A percentile compares a stretch with the other conserved stretches of the same genome.
Conservation (phyloP, 2,329 filamentous ascomycete species). For the Gyromitra esculenta region DNA sequence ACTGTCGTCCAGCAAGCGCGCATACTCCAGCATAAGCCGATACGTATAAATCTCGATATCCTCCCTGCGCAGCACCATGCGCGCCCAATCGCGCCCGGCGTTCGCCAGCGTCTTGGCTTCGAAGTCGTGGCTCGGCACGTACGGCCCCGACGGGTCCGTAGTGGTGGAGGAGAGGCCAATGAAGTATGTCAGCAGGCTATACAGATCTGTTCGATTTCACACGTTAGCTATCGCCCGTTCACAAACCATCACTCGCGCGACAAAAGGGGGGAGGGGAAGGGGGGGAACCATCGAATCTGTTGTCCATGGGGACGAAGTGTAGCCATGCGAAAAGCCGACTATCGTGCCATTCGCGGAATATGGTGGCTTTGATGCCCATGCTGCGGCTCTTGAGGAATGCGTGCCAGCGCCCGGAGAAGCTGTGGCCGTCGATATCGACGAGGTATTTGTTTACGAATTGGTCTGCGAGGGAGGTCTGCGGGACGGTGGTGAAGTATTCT, state of each 20-base stretch:
- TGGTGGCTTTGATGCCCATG: slow-evolving; percentile 78
- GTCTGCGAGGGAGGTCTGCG: slow-evolving; percentile 60
- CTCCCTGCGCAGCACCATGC: slow-evolving; percentile 73
- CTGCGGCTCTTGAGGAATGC: slow-evolving; percentile 75
- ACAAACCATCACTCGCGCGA: not conserved
- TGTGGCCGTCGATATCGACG: slow-evolving; percentile 80
- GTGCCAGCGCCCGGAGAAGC: slow-evolving; percentile 74
- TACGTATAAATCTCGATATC: slow-evolving; percentile 69
- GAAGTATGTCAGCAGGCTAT: slow-evolving; percentile 54
- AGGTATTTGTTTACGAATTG: slow-evolving; percentile 71
- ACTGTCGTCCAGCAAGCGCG: slow-evolving; percentile 62
- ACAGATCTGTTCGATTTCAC: slow-evolving; percentile 13
- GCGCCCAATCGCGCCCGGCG: slow-evolving; percentile 74
- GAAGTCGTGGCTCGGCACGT: slow-evolving; percentile 65
- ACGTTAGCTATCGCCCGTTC: not conserved
- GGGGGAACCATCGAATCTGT: slow-evolving; percentile 68
- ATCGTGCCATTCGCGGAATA: slow-evolving; percentile 85
- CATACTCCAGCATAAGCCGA: slow-evolving; percentile 72
- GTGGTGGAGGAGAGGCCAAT: slow-evolving; percentile 46
- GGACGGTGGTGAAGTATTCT: slow-evolving; percentile 60
- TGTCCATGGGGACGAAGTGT: slow-evolving; percentile 84
- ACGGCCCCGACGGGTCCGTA: slow-evolving; percentile 46
- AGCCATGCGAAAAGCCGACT: slow-evolving; percentile 77
- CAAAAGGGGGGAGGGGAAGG: not conserved
- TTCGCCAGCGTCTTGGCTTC: slow-evolving; percentile 72